Percentiles rank a stretch among this genome's conserved stretches.
phyloP scores from a whole-genome alignment of 257 asterid species.

The Parsonsia alboflavescens region DNA sequence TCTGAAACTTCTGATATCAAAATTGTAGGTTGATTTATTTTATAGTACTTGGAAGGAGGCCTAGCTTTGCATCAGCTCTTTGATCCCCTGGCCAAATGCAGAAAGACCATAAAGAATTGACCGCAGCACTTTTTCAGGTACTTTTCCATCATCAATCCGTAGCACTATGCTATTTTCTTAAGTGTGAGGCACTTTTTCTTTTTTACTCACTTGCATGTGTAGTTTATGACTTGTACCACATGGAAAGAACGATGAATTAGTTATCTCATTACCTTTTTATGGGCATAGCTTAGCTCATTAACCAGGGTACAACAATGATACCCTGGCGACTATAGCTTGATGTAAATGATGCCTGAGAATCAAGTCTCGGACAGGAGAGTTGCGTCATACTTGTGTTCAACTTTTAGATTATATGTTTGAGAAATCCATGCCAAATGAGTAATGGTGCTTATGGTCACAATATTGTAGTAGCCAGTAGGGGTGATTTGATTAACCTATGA shows the following conservation, averaged over 20 bases:
- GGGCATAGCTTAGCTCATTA: neutral
- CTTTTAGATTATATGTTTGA: neutral
- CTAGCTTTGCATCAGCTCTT: neutral
- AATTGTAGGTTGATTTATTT: constrained; percentile 9
- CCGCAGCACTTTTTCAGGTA: neutral
- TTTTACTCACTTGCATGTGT: neutral
- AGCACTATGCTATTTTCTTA: neutral
- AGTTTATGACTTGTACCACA: neutral
- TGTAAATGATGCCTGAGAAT: neutral
- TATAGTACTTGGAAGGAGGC: constrained; percentile 2
- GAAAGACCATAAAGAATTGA: constrained; percentile 6
- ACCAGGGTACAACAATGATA: neutral
- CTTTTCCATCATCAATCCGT: neutral
- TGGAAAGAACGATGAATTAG: neutral
- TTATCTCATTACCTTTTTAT: neutral
- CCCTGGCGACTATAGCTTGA: neutral
- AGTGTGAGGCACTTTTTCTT: too few species aligned
- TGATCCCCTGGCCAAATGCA: constrained; percentile 4
- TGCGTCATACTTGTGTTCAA: neutral
- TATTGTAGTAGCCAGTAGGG: neutral
- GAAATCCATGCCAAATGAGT: neutral
- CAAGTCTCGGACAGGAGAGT: neutral
- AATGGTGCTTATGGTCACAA: neutral
- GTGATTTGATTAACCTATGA: neutral
- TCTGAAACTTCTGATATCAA: constrained; percentile 2